phyloP scores from a whole-genome alignment of 108 stramenopile species.

The Seminavis robusta region DNA sequence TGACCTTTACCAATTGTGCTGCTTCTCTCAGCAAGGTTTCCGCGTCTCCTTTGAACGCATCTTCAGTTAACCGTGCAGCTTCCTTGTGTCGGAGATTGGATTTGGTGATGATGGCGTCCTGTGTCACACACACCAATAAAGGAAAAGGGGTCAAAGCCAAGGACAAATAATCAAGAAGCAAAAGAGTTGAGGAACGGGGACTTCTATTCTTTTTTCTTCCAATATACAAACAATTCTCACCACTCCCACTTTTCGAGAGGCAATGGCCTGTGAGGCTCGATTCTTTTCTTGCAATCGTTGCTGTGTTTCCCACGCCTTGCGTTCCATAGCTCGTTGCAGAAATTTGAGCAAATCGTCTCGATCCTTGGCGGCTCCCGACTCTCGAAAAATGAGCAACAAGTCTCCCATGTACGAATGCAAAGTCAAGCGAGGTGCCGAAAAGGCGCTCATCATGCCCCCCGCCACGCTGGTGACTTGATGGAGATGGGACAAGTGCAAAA shows the following conservation, averaged over 20 bases:
- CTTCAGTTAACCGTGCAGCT: slow-evolving; percentile 61
- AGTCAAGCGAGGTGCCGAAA: slow-evolving; percentile 24
- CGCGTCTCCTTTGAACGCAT: slow-evolving; percentile 66
- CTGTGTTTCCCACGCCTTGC: slow-evolving; percentile 62
- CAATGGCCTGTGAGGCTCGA: no score
- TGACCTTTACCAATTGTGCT: slow-evolving; percentile 54
- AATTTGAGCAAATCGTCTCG: slow-evolving; percentile 54
- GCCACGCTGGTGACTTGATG: not conserved
- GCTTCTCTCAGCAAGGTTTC: slow-evolving; percentile 74
- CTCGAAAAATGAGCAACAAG: slow-evolving; percentile 50
- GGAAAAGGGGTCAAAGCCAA: no score
- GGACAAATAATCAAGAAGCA: no score
- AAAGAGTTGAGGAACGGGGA: no score
- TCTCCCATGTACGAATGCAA: slow-evolving; percentile 60
- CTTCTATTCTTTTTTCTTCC: no score
- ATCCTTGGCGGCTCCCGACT: slow-evolving; percentile 34
- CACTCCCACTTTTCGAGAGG: no score
- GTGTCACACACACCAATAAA: no score
- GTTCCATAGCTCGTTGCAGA: slow-evolving; percentile 48
- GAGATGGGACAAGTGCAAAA: slow-evolving; percentile 42
- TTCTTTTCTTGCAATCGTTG: slow-evolving; percentile 35
- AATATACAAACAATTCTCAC: no score
- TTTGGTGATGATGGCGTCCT: slow-evolving; percentile 72
- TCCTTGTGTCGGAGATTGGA: slow-evolving; percentile 45
- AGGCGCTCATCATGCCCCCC: no score